Percentiles rank a stretch among this genome's conserved stretches.
phyloP scores from a whole-genome alignment of 768 basidiomycete genomes.

The Suillus variegatus region DNA sequence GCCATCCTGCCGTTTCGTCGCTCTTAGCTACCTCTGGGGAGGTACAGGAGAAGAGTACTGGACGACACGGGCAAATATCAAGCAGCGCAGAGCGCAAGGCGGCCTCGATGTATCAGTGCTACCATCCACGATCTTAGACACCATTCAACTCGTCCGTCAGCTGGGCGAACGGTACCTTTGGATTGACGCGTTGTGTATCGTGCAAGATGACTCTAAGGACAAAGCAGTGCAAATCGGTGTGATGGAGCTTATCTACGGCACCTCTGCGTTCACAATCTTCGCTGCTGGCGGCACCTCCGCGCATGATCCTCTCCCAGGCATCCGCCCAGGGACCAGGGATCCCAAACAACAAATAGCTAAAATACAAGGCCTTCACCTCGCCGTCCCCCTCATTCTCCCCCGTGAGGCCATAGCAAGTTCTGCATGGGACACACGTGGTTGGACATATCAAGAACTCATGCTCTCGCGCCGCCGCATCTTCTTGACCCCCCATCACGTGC shows the following conservation, averaged over 20 bases:
- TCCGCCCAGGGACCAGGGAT: constrained; percentile 15
- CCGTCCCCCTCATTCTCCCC: constrained; percentile 19
- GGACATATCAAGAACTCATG: constrained; percentile 24
- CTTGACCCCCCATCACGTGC: constrained; percentile 23
- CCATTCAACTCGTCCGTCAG: constrained; percentile 10
- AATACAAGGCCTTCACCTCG: constrained; percentile 24
- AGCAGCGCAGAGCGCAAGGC: background rate
- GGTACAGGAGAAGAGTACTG: constrained; percentile 10
- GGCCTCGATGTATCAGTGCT: constrained; percentile 7
- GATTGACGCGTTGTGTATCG: constrained; percentile 15
- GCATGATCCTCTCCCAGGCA: constrained; percentile 5
- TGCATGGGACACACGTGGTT: constrained; percentile 21
- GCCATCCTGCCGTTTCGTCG: constrained; percentile 9
- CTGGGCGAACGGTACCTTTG: constrained; percentile 12
- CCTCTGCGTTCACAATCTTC: constrained; percentile 7
- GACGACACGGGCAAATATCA: constrained; percentile 12
- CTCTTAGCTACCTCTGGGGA: constrained; percentile 15
- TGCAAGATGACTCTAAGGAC: constrained; percentile 9
- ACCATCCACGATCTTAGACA: constrained; percentile 9
- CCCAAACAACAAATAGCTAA: constrained; percentile 18
- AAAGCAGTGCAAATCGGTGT: constrained; percentile 5
- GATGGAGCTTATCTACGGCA: constrained; percentile 12
- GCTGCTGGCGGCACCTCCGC: constrained; percentile 3
- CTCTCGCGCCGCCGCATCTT: constrained; percentile 24
- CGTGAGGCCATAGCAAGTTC: constrained; percentile 10